Evolutionary conservation across 495 filamentous ascomycete genomes (phyloP), one percentile per base, ranked within the genome.

Genomic region (Aspergillus sparsus): DNA sequence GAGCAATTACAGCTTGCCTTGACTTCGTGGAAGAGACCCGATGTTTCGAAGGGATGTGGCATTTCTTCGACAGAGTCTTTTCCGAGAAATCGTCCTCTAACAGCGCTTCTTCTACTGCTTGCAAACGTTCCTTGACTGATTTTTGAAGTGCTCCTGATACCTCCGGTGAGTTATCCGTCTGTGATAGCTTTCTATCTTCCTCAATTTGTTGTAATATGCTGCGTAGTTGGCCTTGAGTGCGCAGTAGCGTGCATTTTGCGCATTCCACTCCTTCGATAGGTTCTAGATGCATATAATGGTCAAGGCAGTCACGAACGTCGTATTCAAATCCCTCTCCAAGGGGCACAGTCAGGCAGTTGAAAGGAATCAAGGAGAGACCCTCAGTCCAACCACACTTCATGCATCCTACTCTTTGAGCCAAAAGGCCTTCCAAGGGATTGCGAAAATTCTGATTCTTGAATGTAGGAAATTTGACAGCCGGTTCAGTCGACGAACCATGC

Each of bases 351-450:
- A 99, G 75, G 69, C 91, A 97, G 64, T 95, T 97, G 79, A 97
- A 98, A 0, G 92, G 91, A 42, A 91, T 93, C 65, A 97, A 81
- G 10, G 87, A 89, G 35, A 98, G 79, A 2, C 91, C 91, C 64
- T 96, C 91, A 1, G 91, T 91, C 72, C 87, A 89, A 11, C 92
- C 90, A 69, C 95, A 99, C 32, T 76, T 73, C 55, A 89, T 87
- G 70, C 95, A 99, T 1, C 89, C 91, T 5, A 98, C 93, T 34
- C 94, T 80, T 71, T 98, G 93, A 0, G 92, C 94, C 21, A 92
- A 78, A 12, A 97, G 74, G 0, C 95, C 95, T 69, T 97, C 91
- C 1, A 99, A 77, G 2, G 95, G 95, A 63, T 87, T 89, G 37
- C 74, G 74, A 9, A 75, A 58, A 2, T 67, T 61, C 5, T 58